phyloP scores from a whole-genome alignment of 176 grass and related monocot species.

The Phragmites australis region DNA sequence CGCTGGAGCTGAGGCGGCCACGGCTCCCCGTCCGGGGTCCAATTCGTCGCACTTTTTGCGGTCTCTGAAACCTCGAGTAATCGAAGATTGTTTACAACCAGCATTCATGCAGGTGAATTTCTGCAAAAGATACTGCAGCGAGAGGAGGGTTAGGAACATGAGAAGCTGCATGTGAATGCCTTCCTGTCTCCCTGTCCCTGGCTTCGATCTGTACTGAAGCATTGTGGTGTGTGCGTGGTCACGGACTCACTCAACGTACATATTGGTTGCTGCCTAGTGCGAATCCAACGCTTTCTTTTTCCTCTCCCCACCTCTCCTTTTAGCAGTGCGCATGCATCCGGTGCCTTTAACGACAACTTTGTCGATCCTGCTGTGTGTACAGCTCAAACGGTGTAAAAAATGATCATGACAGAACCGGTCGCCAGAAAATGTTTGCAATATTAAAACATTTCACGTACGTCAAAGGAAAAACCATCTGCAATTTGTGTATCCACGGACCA shows the following conservation, averaged over 20 bases:
- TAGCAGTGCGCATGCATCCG: no score
- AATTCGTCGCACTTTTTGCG: neutral
- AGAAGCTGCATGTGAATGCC: constrained; percentile 54
- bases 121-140: neutral
- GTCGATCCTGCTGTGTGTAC: no score
- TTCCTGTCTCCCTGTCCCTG: constrained; percentile 47
- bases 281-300: neutral
- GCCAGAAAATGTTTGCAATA: no score
- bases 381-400: no score
- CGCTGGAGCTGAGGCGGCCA: neutral
- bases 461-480: no score
- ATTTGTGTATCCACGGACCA: no score
- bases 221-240: neutral
- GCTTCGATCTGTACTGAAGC: neutral
- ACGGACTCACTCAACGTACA: neutral
- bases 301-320: no score
- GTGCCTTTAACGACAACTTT: no score
- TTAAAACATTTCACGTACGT: no score
- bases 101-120: neutral
- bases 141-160: constrained; percentile 1
- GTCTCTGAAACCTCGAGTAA: neutral
- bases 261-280: neutral
- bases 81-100: neutral
- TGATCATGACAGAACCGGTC: no score
- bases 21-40: neutral